These are phyloP conservation scores for Yamadazyma tumulicola DNA, from an alignment of 805 yeast genomes.

Conservation along the genomic window DNA sequence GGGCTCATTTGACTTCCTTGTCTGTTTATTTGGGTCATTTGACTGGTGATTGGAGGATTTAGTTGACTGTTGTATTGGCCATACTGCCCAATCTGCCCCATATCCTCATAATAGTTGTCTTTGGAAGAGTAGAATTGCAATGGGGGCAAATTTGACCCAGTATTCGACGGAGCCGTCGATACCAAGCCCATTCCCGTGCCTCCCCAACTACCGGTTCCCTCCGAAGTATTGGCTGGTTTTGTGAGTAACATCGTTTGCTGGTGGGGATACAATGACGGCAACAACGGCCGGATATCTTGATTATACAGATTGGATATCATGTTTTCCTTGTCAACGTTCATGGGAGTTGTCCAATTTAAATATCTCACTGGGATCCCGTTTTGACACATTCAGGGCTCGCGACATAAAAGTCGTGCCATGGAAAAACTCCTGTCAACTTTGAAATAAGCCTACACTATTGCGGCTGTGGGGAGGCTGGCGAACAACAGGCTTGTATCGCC, in stretches of 20 bases:
- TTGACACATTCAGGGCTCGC: too few relatives aligned
- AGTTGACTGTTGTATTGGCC: not conserved
- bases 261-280: constrained; percentile 10
- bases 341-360: too few relatives aligned
- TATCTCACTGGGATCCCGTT: too few relatives aligned
- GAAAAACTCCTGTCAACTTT: too few relatives aligned
- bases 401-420: not conserved
- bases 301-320: constrained; percentile 8
- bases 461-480: too few relatives aligned
- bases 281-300: constrained; percentile 12
- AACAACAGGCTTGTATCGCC: too few relatives aligned
- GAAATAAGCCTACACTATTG: too few relatives aligned
- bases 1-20: not conserved
- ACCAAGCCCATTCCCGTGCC: not conserved
- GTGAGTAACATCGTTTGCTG: constrained; percentile 3
- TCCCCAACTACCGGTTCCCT: not conserved
- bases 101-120: constrained; percentile 3
- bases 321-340: too few relatives aligned
- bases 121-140: constrained; percentile 10
- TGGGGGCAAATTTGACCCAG: constrained; percentile 8
- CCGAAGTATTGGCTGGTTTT: not conserved
- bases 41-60: not conserved
- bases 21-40: not conserved
- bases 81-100: not conserved
- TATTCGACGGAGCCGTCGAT: not conserved